Base-by-base conservation (phyloP, 805 yeast species). In the Starmerella gropengiesseri region DNA sequence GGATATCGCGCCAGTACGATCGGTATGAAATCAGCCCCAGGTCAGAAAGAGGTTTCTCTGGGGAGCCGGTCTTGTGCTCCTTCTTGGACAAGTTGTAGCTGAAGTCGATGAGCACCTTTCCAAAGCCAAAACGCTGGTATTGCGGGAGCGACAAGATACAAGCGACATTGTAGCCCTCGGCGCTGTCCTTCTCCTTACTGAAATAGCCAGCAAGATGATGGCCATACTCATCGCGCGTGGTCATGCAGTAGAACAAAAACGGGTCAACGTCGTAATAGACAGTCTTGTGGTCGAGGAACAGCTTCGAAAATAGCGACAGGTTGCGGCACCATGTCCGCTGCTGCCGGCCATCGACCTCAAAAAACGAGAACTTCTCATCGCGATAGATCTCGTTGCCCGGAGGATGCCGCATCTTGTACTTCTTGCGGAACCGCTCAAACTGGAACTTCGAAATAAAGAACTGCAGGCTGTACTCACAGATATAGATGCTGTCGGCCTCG, bases 241-340 rank as follows among this genome's bases (percentile, higher is more conserved):
- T 86, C 98, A 91, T 91, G 56, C 95, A 82, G 60, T 91, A 91
- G 59, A 91, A 91, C 54, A 91, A 65, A 54, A 91, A 91, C 3
- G 99, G 99, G 60, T 91, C 99, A 37, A 91, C 99, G 60, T 91
- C 99, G 60, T 91, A 91, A 63, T 91, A 91, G 28, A 91, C 70
- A 0, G 98, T 86, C 60, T 91, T 91, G 67, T 91, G 98, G 64
- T 91, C 98, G 56, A 91, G 66, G 56, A 91, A 91, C 43, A 91
- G 65, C 60, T 91, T 91, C 0, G 86, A 78, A n/a, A 91, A 63
- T 44, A 91, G 66, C 68, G 97, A 91, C 45, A 91, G 68, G 60
- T 91, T 91, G 50, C 98, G 75, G 62, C 99, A 91, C 96, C 97
- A 91, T 0, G 95, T 81, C 50, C 97, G 70, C 64, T 91, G 98